A percentile compares a stretch with the other conserved stretches of the same genome.
Evolutionary conservation across 2,329 filamentous ascomycete species (phyloP).

Genomic region (Chrysosporium keratinophilum): DNA sequence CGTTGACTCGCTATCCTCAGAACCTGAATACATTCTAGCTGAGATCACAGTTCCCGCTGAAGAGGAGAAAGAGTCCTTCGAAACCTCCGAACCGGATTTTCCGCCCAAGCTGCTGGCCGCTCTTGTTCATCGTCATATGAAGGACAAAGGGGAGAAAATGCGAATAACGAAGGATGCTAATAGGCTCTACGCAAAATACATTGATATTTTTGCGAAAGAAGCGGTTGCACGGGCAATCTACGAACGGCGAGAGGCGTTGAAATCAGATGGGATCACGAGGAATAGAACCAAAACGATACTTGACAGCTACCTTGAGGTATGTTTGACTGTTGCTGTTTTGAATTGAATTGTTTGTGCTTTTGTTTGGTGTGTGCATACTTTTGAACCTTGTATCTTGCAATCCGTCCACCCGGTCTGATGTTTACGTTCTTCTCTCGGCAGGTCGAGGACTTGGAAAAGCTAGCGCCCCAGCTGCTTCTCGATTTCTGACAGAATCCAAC

Average conservation of each 20-base stretch:
- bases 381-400: not conserved
- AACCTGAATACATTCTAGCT: conserved; percentile 41
- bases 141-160: conserved; percentile 48
- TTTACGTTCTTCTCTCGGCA: conserved; percentile 26
- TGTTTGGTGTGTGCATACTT: not conserved
- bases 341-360: not conserved
- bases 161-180: conserved; percentile 69
- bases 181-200: conserved; percentile 65
- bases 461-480: conserved; percentile 72
- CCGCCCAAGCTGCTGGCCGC: conserved; percentile 64
- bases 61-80: conserved; percentile 22
- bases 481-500: conserved; percentile 53
- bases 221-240: conserved; percentile 68
- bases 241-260: conserved; percentile 48
- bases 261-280: conserved; percentile 23
- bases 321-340: conserved; percentile 20
- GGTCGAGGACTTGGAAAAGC: conserved; percentile 82
- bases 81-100: conserved; percentile 42
- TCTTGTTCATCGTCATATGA: conserved; percentile 73
- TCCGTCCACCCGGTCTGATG: not conserved
- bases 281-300: conserved; percentile 20
- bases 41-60: conserved; percentile 29
- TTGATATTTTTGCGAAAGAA: conserved; percentile 85
- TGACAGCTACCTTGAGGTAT: conserved; percentile 62
- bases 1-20: conserved; percentile 23